A percentile compares a stretch with the other conserved stretches of the same genome.
Conservation (phyloP, 805 yeast genomes). For the Ogataea naganishii region DNA sequence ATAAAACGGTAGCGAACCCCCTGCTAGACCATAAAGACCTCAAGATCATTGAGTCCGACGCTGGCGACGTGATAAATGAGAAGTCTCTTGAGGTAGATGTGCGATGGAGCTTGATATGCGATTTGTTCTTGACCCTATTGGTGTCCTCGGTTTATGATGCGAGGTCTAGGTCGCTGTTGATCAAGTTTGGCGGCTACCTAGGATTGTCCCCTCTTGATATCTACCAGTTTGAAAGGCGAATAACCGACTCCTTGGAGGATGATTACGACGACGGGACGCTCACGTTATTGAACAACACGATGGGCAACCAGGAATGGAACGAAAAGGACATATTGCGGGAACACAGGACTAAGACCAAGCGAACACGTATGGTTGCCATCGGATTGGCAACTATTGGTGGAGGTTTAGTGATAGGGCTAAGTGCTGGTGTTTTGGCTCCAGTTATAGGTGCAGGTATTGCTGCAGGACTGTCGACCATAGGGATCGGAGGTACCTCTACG, state of each 20-base stretch:
- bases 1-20: constrained; percentile 45
- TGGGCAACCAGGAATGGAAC: constrained; percentile 65
- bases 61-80: constrained; percentile 24
- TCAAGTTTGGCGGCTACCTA: constrained; percentile 56
- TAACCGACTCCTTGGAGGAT: constrained; percentile 84
- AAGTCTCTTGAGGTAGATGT: constrained; percentile 55
- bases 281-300: constrained; percentile 20
- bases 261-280: constrained; percentile 38
- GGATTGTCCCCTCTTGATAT: constrained; percentile 60
- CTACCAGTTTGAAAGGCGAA: constrained; percentile 80
- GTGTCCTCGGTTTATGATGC: constrained; percentile 86
- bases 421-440: constrained; percentile 94
- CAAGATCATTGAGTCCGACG: constrained; percentile 7
- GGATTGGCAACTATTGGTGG: constrained; percentile 97
- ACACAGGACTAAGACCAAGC: constrained; percentile 58
- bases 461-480: constrained; percentile 92
- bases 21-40: constrained; percentile 18
- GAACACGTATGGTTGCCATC: constrained; percentile 70
- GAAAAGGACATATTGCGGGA: constrained; percentile 59
- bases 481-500: constrained; percentile 87
- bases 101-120: constrained; percentile 92
- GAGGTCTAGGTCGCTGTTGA: constrained; percentile 73
- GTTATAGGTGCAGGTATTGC: constrained; percentile 98
- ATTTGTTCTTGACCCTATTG: constrained; percentile 68
- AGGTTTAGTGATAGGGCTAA: constrained; percentile 83